These are phyloP conservation scores for Epithemia pelagica DNA, from an alignment of 108 stramenopile genomes.

Conservation along the genomic window DNA sequence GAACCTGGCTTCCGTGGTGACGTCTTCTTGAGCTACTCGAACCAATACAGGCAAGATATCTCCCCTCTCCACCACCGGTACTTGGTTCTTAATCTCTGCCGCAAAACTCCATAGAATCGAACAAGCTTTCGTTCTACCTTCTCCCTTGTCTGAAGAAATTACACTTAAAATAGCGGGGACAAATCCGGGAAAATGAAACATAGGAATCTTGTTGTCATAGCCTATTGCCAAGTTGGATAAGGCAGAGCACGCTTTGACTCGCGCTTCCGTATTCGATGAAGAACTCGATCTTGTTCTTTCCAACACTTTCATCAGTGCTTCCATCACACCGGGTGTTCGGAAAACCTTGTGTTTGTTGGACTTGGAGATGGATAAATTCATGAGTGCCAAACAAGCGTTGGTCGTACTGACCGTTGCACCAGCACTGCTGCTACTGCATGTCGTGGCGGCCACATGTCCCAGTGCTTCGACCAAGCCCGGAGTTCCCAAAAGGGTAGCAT, in stretches of 20 bases:
- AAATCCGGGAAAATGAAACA: constrained; percentile 87
- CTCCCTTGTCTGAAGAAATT: constrained; percentile 76
- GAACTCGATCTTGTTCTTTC: constrained; percentile 59
- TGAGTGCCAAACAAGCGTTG: constrained; percentile 81
- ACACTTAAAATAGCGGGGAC: constrained; percentile 81
- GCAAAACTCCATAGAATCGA: constrained; percentile 90
- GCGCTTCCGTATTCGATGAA: constrained; percentile 58
- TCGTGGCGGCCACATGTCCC: constrained; percentile 65
- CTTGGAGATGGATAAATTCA: constrained; percentile 86
- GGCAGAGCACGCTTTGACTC: constrained; percentile 86
- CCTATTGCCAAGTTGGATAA: constrained; percentile 85
- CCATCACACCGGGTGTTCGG: constrained; percentile 82
- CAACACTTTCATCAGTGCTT: constrained; percentile 83
- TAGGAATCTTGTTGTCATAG: constrained; percentile 91
- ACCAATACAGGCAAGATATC: constrained; percentile 84
- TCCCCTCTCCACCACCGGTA: constrained; percentile 79
- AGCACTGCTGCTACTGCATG: constrained; percentile 48
- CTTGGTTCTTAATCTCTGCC: constrained; percentile 90
- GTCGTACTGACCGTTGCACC: constrained; percentile 84
- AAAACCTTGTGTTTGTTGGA: constrained; percentile 85
- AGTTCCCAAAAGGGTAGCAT: constrained; percentile 73
- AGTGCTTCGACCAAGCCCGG: constrained; percentile 76
- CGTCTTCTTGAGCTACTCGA: constrained; percentile 80
- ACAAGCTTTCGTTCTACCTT: constrained; percentile 86
- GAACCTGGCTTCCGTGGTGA: constrained; percentile 82